Evolutionary conservation across 768 basidiomycete species (phyloP).

Genomic region (Agaricus sinodeliciosus): DNA sequence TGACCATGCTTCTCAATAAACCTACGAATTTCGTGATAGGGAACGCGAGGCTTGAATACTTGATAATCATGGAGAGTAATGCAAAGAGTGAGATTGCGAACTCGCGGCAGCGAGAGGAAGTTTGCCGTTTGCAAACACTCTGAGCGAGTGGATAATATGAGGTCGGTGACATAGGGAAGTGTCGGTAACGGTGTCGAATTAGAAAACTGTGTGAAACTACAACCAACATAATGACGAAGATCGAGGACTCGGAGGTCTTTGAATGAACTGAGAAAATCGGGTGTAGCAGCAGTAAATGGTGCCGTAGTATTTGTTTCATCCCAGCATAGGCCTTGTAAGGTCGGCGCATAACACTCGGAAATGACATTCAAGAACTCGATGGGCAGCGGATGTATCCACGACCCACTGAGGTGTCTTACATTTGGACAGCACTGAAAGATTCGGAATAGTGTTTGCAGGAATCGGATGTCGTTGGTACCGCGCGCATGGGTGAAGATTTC

Average conservation of each 20-base stretch:
- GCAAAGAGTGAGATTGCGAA: constrained; percentile 29
- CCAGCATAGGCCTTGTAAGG: constrained; percentile 41
- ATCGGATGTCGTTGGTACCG: constrained; percentile 28
- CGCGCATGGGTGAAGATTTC: constrained; percentile 42
- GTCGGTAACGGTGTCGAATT: constrained; percentile 16
- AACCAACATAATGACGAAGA: constrained; percentile 33
- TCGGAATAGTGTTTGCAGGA: constrained; percentile 34
- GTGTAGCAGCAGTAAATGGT: constrained; percentile 20
- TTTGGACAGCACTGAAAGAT: constrained; percentile 40
- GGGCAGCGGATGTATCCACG: constrained; percentile 39
- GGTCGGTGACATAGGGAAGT: constrained; percentile 35
- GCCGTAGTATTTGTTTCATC: constrained; percentile 21
- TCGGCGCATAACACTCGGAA: constrained; percentile 30
- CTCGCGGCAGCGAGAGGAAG: constrained; percentile 32
- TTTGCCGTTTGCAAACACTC: constrained; percentile 32
- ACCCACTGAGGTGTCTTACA: constrained; percentile 37
- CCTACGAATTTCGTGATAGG: constrained; percentile 20
- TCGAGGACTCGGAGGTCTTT: constrained; percentile 36
- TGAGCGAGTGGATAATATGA: constrained; percentile 35
- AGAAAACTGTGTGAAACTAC: constrained; percentile 13
- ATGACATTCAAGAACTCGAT: constrained; percentile 36
- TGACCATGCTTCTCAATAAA: constrained; percentile 38
- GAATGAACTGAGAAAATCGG: constrained; percentile 35
- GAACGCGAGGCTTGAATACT: constrained; percentile 24
- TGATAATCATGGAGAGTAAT: constrained; percentile 3